Evolutionary conservation across 768 basidiomycete species (phyloP).

Genomic region (Mrakia frigida): DNA sequence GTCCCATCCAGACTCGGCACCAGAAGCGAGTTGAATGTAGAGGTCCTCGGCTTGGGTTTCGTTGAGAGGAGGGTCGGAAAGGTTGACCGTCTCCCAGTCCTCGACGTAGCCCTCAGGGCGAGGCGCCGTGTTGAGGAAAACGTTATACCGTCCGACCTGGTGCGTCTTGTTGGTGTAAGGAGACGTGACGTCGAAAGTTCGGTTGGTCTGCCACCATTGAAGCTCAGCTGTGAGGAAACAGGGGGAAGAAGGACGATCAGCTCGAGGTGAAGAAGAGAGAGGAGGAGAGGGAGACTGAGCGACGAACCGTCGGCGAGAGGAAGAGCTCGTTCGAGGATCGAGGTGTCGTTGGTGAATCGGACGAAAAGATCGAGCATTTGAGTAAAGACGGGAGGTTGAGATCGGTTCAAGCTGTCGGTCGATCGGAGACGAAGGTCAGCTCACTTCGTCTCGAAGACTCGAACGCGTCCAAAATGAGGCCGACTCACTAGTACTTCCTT

Average conservation of each 20-base stretch:
- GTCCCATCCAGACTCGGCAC: slow-evolving; percentile 70
- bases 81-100: slow-evolving; percentile 77
- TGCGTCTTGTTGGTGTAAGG: slow-evolving; percentile 63
- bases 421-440: background rate
- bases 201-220: slow-evolving; percentile 72
- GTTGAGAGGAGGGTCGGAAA: slow-evolving; percentile 53
- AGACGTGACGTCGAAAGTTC: slow-evolving; percentile 61
- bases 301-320: slow-evolving; percentile 64
- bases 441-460: background rate
- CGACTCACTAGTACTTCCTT: slow-evolving; percentile 43
- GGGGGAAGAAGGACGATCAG: background rate
- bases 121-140: slow-evolving; percentile 71
- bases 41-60: slow-evolving; percentile 58
- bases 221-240: slow-evolving; percentile 53
- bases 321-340: slow-evolving; percentile 73
- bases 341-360: slow-evolving; percentile 60
- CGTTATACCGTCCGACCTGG: slow-evolving; percentile 65
- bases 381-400: slow-evolving; percentile 87
- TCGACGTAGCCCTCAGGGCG: slow-evolving; percentile 64
- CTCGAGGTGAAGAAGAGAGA: background rate
- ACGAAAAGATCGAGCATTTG: slow-evolving; percentile 93
- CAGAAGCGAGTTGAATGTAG: slow-evolving; percentile 82
- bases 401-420: slow-evolving; percentile 61
- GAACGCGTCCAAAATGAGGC: background rate
- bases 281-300: background rate